Conservation (phyloP, 345 rosid species). For the Arabis hirsuta region DNA sequence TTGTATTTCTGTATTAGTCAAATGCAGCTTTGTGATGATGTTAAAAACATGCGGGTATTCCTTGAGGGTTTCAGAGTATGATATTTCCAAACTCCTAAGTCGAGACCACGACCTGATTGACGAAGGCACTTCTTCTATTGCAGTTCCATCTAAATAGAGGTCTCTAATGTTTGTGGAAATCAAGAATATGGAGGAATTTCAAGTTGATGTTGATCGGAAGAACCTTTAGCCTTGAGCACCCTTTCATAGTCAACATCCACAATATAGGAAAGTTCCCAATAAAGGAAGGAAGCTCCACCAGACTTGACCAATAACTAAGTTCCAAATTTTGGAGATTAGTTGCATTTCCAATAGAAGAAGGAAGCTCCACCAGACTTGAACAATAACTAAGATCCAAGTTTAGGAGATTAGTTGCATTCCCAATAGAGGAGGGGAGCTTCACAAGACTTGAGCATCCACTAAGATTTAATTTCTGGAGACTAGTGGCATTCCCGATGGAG, state of each 20-base stretch:
- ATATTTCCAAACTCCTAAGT: neutral
- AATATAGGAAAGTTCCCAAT: neutral
- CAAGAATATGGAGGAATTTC: neutral
- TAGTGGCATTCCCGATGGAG: no score
- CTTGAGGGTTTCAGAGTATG: neutral
- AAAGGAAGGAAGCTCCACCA: no score
- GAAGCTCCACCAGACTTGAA: no score
- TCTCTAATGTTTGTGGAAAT: neutral
- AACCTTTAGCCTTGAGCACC: neutral
- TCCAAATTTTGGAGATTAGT: no score
- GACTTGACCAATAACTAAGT: no score
- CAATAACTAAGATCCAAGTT: constrained; percentile 14
- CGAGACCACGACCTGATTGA: constrained; percentile 2
- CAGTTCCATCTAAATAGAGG: no score
- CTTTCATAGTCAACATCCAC: neutral
- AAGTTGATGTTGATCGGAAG: constrained; percentile 9
- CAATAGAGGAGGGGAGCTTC: no score
- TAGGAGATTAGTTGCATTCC: neutral
- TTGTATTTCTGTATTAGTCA: neutral
- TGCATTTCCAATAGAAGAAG: no score
- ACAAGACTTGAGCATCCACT: no score
- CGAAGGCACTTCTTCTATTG: constrained; percentile 13
- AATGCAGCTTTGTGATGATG: neutral
- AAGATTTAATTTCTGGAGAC: no score
- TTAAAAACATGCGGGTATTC: neutral